Percentiles rank a stretch among this genome's conserved stretches.
phyloP scores from a whole-genome alignment of 1,284 basidiomycete genomes.

The Heterobasidion annosum region DNA sequence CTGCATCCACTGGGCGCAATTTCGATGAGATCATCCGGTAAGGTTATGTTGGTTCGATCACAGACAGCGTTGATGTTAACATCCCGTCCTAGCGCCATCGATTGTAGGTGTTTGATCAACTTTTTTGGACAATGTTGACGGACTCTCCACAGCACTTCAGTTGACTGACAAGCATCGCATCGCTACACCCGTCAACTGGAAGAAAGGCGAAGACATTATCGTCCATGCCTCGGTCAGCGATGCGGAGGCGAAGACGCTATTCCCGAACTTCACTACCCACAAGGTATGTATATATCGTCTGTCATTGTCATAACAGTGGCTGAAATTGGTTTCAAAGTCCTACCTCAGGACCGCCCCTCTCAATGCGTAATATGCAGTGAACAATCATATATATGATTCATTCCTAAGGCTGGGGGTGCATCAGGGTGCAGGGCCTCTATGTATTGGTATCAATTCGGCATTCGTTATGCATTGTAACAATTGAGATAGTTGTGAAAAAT shows the following conservation, averaged over 20 bases:
- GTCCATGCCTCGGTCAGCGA: constrained; percentile 84
- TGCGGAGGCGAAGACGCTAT: constrained; percentile 84
- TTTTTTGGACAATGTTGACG: constrained; percentile 3
- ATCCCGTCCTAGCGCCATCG: constrained; percentile 39
- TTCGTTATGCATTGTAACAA: no score
- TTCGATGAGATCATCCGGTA: constrained; percentile 85
- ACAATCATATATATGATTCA: neutral
- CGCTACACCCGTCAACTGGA: constrained; percentile 92
- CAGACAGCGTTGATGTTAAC: neutral
- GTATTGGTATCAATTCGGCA: no score
- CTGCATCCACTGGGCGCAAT: constrained; percentile 78
- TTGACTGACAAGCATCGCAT: constrained; percentile 86
- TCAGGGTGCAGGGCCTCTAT: no score
- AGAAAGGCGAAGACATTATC: constrained; percentile 89
- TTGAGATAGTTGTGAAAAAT: no score
- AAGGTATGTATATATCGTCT: constrained; percentile 32
- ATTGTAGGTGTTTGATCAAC: constrained; percentile 33
- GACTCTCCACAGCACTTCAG: constrained; percentile 58
- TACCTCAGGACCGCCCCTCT: constrained; percentile 71
- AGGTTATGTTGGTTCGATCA: constrained; percentile 11
- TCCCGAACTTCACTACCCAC: constrained; percentile 67
- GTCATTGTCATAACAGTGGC: neutral
- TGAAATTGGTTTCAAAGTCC: constrained; percentile 29
- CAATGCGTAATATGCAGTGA: neutral
- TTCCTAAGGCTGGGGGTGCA: no score